Percentiles rank a stretch among this genome's conserved stretches.
These are phyloP conservation scores for Fonsecaea pedrosoi DNA, from an alignment of 2,329 filamentous ascomycete species.

Conservation along the genomic window DNA sequence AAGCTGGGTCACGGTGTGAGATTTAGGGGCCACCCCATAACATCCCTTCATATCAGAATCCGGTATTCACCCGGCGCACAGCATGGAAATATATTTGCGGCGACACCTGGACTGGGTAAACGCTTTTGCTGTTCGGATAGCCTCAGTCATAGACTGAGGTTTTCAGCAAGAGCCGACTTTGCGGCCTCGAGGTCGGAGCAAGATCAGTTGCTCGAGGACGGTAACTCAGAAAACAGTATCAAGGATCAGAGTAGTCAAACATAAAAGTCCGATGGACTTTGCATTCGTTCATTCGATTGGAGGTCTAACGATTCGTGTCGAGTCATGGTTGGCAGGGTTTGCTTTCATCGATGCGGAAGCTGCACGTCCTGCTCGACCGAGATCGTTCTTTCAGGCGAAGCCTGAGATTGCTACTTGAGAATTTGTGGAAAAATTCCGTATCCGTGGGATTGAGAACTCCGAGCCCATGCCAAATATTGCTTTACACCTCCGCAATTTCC, in stretches of 20 bases:
- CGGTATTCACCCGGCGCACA: neutral
- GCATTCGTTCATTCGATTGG: conserved; percentile 35
- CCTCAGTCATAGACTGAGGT: conserved; percentile 2
- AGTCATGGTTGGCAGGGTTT: conserved; percentile 24
- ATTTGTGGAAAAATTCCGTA: conserved; percentile 22
- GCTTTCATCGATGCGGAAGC: conserved; percentile 32
- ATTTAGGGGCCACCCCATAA: conserved; percentile 1
- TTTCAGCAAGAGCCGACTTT: conserved; percentile 7
- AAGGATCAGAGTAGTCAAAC: conserved; percentile 8
- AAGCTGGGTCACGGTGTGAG: conserved; percentile 6
- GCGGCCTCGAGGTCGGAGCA: conserved; percentile 4
- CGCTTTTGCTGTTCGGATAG: neutral
- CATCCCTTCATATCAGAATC: neutral
- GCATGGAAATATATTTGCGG: neutral
- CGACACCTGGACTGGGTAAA: neutral
- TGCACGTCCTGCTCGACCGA: conserved; percentile 23
- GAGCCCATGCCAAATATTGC: conserved; percentile 31
- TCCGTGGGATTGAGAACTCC: conserved; percentile 32
- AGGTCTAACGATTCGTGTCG: conserved; percentile 37
- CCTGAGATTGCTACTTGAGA: conserved; percentile 24
- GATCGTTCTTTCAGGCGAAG: conserved; percentile 26
- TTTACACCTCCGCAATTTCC: conserved; percentile 87
- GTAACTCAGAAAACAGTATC: conserved; percentile 7
- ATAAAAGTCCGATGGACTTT: conserved; percentile 5
- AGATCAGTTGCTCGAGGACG: conserved; percentile 10